Base-by-base conservation (phyloP, 2,329 filamentous ascomycete genomes). In the Pochonia chlamydosporia region DNA sequence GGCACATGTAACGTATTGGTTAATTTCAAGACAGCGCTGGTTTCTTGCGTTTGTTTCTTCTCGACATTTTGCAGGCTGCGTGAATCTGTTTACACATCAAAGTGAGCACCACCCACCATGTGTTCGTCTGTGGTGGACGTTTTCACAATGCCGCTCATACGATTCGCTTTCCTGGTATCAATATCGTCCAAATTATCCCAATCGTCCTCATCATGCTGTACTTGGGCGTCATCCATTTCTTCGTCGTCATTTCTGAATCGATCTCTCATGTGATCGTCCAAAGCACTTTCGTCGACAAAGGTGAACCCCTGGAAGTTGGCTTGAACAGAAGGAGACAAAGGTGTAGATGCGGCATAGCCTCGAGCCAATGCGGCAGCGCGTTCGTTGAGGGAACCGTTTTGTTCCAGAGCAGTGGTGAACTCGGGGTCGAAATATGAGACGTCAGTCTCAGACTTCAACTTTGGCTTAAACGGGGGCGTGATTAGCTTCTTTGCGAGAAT, bases 271-370 rank as follows among this genome's bases (percentile, higher is more conserved):
- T 93, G 85, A 53, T 92, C 89, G 44, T 97, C 91, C 47, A 99
- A 84, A 2, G 89, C 88, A 61, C 89, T 96, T 70, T 97, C 92
- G 59, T 97, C 93, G n/a, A 97, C 93, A 65, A 95, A 99, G 0
- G 93, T 99, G 68, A 99, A 99, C 28, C 93, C 93, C 61, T 93
- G 89, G 74, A 99, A 99, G 63, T 97, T 96, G 53, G 92, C 93
- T 69, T 99, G 93, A 69, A 96, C 91, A 3, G 89, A 95, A 1
- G 93, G 93, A 13, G 90, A 96, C 21, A 99, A 74, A 0, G 93
- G 93, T 0, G 93, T 99, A 13, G 89, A 95, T 7, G 89, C 88
- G 5, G 88, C 85, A 62, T 93, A 88, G 31, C 91, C 91, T 48
- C 84, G 84, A 14, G 92, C 89, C 43, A 97, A 68, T 7, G 89